Percentiles rank a stretch among this genome's conserved stretches.
These are phyloP conservation scores for Saksenaea vasiformis DNA, from an alignment of 371 early-diverging fungal species.

Conservation along the genomic window DNA sequence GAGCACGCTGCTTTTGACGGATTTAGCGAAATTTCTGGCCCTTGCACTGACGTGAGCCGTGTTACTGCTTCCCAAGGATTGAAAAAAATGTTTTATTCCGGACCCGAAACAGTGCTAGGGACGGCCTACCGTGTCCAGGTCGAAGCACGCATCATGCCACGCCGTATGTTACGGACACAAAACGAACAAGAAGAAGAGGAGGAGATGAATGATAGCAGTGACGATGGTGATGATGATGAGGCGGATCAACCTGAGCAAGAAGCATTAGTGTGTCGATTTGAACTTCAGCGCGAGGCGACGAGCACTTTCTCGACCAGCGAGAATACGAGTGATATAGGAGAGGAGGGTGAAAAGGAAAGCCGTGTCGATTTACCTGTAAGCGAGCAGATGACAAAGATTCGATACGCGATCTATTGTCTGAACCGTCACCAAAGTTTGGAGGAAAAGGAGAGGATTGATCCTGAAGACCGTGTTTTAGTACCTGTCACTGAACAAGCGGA, in stretches of 20 bases:
- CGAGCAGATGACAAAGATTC: conserved; percentile 28
- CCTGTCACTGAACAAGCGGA: conserved; percentile 40
- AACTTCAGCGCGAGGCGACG: conserved; percentile 31
- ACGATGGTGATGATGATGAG: background rate
- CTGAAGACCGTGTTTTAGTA: conserved; percentile 43
- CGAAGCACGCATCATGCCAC: conserved; percentile 38
- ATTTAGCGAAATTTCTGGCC: background rate
- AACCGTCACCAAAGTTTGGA: conserved; percentile 34
- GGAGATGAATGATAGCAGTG: background rate
- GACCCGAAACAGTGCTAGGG: conserved; percentile 34
- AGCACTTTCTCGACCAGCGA: conserved; percentile 1
- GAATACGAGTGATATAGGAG: conserved; percentile 5
- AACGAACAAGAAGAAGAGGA: conserved; percentile 13
- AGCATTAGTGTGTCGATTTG: conserved; percentile 39
- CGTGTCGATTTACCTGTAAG: too few relatives aligned
- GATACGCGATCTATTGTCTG: conserved; percentile 46
- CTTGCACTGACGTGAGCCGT: background rate
- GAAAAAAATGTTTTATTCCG: conserved; percentile 36
- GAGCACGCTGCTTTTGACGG: background rate
- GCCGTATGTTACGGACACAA: conserved; percentile 15
- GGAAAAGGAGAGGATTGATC: conserved; percentile 28
- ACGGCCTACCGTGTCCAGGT: conserved; percentile 36
- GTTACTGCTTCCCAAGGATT: background rate
- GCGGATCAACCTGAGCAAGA: conserved; percentile 13
- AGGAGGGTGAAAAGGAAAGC: conserved; percentile 1